Conservation (phyloP, 805 yeast species). For the Wilhelminamyces savonicus region DNA sequence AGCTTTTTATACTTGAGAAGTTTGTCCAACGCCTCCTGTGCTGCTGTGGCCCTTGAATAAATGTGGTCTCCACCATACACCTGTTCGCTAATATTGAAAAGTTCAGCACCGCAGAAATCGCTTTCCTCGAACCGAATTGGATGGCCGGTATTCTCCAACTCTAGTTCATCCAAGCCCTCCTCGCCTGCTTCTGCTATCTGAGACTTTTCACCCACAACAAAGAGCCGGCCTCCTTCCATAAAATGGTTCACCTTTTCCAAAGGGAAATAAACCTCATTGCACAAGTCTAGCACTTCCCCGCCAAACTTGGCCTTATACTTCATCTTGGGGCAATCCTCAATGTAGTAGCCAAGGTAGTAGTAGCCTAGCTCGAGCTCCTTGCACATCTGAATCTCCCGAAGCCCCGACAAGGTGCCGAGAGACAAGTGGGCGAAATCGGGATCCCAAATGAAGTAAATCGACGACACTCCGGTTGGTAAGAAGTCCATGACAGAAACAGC, state of each 20-base stretch:
- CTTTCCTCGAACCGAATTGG: conserved; percentile 6
- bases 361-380: conserved; percentile 39
- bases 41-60: conserved; percentile 12
- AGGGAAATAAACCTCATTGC: conserved; percentile 39
- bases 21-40: conserved; percentile 7
- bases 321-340: conserved; percentile 79
- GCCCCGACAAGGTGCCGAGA: conserved; percentile 71
- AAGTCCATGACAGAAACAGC: conserved; percentile 77
- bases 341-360: conserved; percentile 77
- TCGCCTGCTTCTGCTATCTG: too few relatives aligned
- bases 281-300: conserved; percentile 60
- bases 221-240: conserved; percentile 24
- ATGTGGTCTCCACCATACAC: conserved; percentile 10
- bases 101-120: conserved; percentile 1
- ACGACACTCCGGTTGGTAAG: conserved; percentile 68
- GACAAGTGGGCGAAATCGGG: conserved; percentile 67
- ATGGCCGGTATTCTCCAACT: conserved; percentile 8
- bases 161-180: conserved; percentile 8
- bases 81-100: conserved; percentile 13
- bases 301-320: conserved; percentile 73
- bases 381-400: conserved; percentile 60
- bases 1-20: too few relatives aligned
- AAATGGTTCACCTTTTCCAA: conserved; percentile 21
- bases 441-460: conserved; percentile 86
- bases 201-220: conserved; percentile 18